Conservation (phyloP, 2,329 filamentous ascomycete genomes). For the Fusarium proliferatum region DNA sequence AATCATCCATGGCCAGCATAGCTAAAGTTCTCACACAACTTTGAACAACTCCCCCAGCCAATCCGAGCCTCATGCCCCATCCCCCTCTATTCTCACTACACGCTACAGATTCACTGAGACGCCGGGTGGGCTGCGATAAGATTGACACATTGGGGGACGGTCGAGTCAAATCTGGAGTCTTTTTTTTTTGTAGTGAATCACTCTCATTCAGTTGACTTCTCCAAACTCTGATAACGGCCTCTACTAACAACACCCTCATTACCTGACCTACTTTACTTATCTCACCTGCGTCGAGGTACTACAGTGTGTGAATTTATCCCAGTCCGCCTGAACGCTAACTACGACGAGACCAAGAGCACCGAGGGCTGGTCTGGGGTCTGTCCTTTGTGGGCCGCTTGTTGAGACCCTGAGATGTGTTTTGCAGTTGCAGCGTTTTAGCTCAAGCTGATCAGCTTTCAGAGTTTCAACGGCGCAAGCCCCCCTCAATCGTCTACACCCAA, state of each 20-base stretch:
- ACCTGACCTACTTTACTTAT: not conserved
- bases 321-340: constrained; percentile 17
- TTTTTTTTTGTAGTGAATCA: not conserved
- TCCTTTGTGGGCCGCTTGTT: constrained; percentile 29
- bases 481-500: constrained; percentile 21
- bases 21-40: constrained; percentile 36
- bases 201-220: not conserved
- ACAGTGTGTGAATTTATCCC: not conserved
- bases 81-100: constrained; percentile 29
- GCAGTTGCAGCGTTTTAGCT: constrained; percentile 16
- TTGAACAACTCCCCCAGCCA: constrained; percentile 38
- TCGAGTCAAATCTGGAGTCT: not conserved
- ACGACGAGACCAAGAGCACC: constrained; percentile 14
- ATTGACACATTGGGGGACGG: not conserved
- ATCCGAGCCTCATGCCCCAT: constrained; percentile 22
- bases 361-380: constrained; percentile 18
- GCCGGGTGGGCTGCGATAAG: not conserved
- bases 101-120: constrained; percentile 20
- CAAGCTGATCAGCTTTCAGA: constrained; percentile 19
- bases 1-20: constrained; percentile 37
- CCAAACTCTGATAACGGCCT: not conserved
- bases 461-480: constrained; percentile 36
- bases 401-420: constrained; percentile 25
- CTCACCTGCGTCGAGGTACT: not conserved
- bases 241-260: not conserved